Evolutionary conservation across 768 basidiomycete genomes (phyloP).

Genomic region (Phylloporus arenicola): DNA sequence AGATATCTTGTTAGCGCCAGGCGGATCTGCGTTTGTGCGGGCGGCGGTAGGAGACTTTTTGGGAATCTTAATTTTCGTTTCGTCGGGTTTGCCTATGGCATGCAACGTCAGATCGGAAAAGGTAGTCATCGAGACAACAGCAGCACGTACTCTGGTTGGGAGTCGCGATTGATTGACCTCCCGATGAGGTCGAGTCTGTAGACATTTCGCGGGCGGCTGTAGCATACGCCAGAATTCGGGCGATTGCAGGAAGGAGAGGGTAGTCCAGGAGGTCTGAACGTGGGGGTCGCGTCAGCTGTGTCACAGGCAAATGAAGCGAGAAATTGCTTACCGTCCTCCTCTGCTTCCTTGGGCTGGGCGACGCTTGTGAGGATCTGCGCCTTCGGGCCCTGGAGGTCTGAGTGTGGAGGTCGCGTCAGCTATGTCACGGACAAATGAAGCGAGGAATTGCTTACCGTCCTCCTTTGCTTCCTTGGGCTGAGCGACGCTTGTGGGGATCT

Average conservation of each 20-base stretch:
- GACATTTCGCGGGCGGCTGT: not conserved
- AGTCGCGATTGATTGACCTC: not conserved
- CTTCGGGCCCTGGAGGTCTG: conserved; percentile 2
- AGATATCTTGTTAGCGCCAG: conserved; percentile 6
- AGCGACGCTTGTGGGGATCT: not conserved
- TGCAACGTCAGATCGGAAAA: not conserved
- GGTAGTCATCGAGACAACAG: not conserved
- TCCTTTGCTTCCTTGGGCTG: not conserved
- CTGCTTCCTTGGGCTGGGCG: not conserved
- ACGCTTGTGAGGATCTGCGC: not conserved
- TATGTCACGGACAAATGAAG: not conserved
- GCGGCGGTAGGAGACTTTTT: conserved; percentile 1
- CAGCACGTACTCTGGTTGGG: conserved; percentile 5
- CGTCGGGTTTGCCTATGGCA: not conserved
- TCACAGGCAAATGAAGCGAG: not conserved
- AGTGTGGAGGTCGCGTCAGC: not conserved
- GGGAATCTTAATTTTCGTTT: not conserved
- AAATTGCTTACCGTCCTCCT: not conserved
- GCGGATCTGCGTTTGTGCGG: not conserved
- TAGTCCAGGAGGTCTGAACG: conserved; percentile 1
- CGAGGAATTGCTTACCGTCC: not conserved
- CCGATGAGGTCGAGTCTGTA: not conserved
- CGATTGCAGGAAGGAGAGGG: not conserved
- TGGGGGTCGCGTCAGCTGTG: not conserved
- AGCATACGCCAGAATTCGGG: not conserved